Conservation (phyloP, 1,284 basidiomycete genomes). For the Ceratobasidium papillatum region DNA sequence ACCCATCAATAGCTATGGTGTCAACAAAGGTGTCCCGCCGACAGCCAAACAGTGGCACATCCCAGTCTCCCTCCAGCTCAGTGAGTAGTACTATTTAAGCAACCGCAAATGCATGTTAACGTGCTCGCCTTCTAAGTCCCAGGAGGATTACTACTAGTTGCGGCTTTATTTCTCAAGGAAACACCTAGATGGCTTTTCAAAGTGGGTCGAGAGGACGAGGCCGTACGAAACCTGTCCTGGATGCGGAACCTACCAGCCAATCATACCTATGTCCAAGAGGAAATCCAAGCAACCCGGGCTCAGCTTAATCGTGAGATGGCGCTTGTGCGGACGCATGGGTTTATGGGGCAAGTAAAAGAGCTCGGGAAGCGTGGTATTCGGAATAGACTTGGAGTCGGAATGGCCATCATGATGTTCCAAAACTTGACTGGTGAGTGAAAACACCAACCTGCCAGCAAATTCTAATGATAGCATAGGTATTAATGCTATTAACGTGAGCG, state of each 20-base stretch:
- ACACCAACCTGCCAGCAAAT: too few species aligned
- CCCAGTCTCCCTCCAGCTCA: slow-evolving; percentile 62
- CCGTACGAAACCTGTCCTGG: slow-evolving; percentile 55
- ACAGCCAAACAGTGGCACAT: slow-evolving; percentile 58
- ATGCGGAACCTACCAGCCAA: slow-evolving; percentile 55
- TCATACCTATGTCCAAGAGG: slow-evolving; percentile 55
- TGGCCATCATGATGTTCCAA: slow-evolving; percentile 37
- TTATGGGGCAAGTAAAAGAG: slow-evolving; percentile 20
- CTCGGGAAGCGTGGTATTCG: slow-evolving; percentile 37
- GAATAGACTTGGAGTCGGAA: slow-evolving; percentile 40
- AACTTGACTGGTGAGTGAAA: slow-evolving; percentile 24
- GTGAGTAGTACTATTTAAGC: background rate
- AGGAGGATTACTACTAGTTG: slow-evolving; percentile 57
- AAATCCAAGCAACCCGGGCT: slow-evolving; percentile 47
- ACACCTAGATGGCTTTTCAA: slow-evolving; percentile 62
- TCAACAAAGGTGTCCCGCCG: slow-evolving; percentile 53
- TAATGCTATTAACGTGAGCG: slow-evolving; percentile 54
- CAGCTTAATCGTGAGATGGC: slow-evolving; percentile 17
- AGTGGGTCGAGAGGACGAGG: slow-evolving; percentile 54
- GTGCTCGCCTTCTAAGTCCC: slow-evolving; percentile 50
- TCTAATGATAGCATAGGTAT: slow-evolving; percentile 48
- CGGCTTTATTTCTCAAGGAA: slow-evolving; percentile 58
- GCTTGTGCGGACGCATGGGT: background rate
- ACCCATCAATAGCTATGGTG: slow-evolving; percentile 54
- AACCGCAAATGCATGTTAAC: background rate